These are phyloP conservation scores for Mortierella alpina DNA, from an alignment of 192 early-diverging fungal species.

Conservation along the genomic window DNA sequence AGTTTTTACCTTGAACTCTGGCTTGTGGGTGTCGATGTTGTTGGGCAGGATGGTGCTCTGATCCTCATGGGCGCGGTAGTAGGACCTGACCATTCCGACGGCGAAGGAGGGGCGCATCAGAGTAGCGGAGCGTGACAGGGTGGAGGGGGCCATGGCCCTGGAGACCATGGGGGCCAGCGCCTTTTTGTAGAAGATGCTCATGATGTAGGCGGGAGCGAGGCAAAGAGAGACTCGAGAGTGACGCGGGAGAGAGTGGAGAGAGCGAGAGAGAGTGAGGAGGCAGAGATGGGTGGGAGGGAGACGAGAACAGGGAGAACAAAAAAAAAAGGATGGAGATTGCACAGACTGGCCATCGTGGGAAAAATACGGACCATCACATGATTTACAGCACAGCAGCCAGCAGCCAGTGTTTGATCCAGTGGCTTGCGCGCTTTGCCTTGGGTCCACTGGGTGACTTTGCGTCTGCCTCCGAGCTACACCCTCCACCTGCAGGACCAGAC, in stretches of 20 bases:
- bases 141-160: constrained; percentile 22
- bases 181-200: constrained; percentile 50
- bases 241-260: background rate
- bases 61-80: constrained; percentile 59
- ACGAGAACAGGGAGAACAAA: background rate
- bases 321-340: background rate
- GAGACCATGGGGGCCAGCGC: constrained; percentile 43
- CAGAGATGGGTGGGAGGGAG: constrained; percentile 1
- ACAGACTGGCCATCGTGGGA: constrained; percentile 19
- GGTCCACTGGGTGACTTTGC: no score
- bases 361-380: background rate
- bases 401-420: no score
- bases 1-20: constrained; percentile 76
- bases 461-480: no score
- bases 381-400: background rate
- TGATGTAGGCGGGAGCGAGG: constrained; percentile 15
- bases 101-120: constrained; percentile 48
- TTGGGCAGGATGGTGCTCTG: constrained; percentile 72
- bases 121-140: constrained; percentile 27
- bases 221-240: background rate
- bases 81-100: constrained; percentile 44
- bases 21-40: constrained; percentile 73
- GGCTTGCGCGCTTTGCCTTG: no score
- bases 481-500: no score
- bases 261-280: constrained; percentile 4